phyloP scores from a whole-genome alignment of 2,329 filamentous ascomycete species.

The Penicillium sp. region DNA sequence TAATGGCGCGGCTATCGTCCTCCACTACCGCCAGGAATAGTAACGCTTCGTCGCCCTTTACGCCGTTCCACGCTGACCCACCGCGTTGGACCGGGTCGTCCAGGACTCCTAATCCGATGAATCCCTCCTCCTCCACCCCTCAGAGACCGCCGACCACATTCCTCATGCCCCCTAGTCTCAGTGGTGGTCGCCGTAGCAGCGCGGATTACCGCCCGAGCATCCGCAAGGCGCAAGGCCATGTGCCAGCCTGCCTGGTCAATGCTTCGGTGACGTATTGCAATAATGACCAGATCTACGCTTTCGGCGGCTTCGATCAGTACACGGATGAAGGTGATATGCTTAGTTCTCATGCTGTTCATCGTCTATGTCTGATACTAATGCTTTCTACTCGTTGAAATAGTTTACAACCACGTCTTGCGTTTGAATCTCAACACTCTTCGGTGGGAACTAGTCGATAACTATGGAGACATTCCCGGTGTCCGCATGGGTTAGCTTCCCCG shows the following conservation, averaged over 20 bases:
- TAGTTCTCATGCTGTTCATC: too few relatives aligned
- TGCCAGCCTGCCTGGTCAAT: conserved; percentile 91
- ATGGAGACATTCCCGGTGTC: conserved; percentile 92
- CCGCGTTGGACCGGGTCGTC: too few relatives aligned
- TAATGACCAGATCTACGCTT: conserved; percentile 94
- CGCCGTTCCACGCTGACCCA: too few relatives aligned
- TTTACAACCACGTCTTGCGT: conserved; percentile 93
- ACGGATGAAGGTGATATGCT: conserved; percentile 94
- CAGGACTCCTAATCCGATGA: too few relatives aligned
- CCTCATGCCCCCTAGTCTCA: conserved; percentile 82
- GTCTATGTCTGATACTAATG: conserved; percentile 9
- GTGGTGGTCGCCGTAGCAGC: conserved; percentile 53
- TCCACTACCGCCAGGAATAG: too few relatives aligned
- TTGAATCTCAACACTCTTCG: conserved; percentile 79
- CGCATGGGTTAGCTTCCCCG: too few relatives aligned
- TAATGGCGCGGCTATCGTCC: too few relatives aligned
- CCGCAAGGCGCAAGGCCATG: conserved; percentile 65
- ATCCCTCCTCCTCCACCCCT: too few relatives aligned
- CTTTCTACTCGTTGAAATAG: too few relatives aligned
- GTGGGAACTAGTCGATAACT: conserved; percentile 96
- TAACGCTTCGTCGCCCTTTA: too few relatives aligned
- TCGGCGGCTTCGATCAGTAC: conserved; percentile 96
- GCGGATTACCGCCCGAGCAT: conserved; percentile 78
- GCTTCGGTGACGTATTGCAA: conserved; percentile 98
- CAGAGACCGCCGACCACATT: too few relatives aligned